These are phyloP conservation scores for Paraglomus brasilianum DNA, from an alignment of 192 early-diverging fungal genomes.

Conservation along the genomic window DNA sequence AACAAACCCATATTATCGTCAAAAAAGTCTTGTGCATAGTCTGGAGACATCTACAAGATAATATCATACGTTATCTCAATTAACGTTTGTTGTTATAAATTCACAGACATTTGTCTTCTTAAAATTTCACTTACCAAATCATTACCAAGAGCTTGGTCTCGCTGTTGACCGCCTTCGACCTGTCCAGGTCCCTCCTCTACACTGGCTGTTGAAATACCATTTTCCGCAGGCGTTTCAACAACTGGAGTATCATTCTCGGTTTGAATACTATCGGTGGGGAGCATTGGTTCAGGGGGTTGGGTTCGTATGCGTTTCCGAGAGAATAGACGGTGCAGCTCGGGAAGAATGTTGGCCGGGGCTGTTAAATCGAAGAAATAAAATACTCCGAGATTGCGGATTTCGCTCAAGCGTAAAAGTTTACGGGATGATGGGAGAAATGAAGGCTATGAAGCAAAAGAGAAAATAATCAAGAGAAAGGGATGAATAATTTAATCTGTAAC, in stretches of 20 bases:
- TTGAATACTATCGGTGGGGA: background rate
- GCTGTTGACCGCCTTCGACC: too few relatives aligned
- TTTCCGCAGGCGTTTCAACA: background rate
- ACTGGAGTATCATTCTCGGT: background rate
- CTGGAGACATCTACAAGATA: too few relatives aligned
- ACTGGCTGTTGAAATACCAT: too few relatives aligned
- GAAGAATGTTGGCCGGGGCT: conserved; percentile 32
- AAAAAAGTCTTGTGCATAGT: too few relatives aligned
- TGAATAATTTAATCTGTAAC: background rate
- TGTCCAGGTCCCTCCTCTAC: too few relatives aligned
- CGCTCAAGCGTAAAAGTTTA: conserved; percentile 41
- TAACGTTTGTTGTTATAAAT: too few relatives aligned
- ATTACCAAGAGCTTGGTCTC: too few relatives aligned
- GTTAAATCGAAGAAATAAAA: conserved; percentile 39
- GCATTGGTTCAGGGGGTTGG: background rate
- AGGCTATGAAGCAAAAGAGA: conserved; percentile 31
- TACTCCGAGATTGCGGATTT: conserved; percentile 39
- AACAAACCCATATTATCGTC: too few relatives aligned
- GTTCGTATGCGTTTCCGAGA: conserved; percentile 30
- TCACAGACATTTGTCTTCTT: too few relatives aligned
- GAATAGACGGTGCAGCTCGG: conserved; percentile 40
- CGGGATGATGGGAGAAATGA: conserved; percentile 45
- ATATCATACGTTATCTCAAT: too few relatives aligned
- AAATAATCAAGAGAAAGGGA: background rate
- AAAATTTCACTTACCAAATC: too few relatives aligned